Conservation (phyloP, 176 grass and related monocot species). For the Musa troglodytarum region DNA sequence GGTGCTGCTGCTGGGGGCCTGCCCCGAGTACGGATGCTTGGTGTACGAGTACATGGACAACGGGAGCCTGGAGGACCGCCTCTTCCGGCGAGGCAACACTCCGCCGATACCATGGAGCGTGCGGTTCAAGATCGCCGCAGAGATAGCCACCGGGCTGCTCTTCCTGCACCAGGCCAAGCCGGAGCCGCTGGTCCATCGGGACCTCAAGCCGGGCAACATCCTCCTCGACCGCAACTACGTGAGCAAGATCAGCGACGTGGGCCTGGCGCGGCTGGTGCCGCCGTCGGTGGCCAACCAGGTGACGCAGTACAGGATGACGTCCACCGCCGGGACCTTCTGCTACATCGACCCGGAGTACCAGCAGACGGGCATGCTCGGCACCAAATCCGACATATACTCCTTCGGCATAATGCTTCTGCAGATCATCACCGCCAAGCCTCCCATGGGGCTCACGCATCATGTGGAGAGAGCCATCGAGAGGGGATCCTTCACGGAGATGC, state of each 20-base stretch:
- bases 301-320: constrained; percentile 77
- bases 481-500: constrained; percentile 56
- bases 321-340: constrained; percentile 83
- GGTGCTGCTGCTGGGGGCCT: constrained; percentile 87
- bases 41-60: constrained; percentile 95
- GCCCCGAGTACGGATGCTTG: constrained; percentile 78
- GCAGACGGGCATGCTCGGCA: constrained; percentile 77
- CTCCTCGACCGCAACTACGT: constrained; percentile 86
- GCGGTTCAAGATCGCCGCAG: constrained; percentile 73
- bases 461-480: constrained; percentile 71
- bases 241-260: constrained; percentile 96
- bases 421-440: constrained; percentile 55
- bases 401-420: constrained; percentile 85
- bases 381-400: constrained; percentile 90
- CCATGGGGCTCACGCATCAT: constrained; percentile 87
- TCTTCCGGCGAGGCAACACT: constrained; percentile 64
- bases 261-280: constrained; percentile 75
- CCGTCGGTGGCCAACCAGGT: constrained; percentile 68
- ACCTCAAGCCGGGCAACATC: constrained; percentile 91
- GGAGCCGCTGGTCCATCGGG: constrained; percentile 81
- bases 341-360: constrained; percentile 99
- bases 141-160: constrained; percentile 75
- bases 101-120: constrained; percentile 46
- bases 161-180: constrained; percentile 89
- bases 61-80: constrained; percentile 80